Evolutionary conservation across 495 filamentous ascomycete species (phyloP).

Genomic region (Thozetella sp.): DNA sequence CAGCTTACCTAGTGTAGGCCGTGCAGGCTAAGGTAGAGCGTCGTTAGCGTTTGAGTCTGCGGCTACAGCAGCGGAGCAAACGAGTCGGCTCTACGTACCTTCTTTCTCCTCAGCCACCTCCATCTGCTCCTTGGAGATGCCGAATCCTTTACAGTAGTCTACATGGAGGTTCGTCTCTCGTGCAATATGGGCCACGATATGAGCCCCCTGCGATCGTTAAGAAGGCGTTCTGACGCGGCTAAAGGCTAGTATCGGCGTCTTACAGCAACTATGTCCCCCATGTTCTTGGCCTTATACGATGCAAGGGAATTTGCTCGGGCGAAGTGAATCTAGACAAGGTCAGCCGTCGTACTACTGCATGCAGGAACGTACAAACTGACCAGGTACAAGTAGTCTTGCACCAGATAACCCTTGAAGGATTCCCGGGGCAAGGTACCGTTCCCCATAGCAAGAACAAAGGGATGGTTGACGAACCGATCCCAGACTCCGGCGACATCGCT

Average conservation of each 20-base stretch:
- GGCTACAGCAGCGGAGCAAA: neutral
- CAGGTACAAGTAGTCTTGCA: conserved; percentile 89
- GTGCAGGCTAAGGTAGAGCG: conserved; percentile 59
- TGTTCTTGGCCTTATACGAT: conserved; percentile 75
- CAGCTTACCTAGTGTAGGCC: conserved; percentile 61
- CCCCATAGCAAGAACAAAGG: conserved; percentile 77
- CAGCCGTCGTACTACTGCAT: neutral
- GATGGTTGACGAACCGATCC: conserved; percentile 74
- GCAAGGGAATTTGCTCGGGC: conserved; percentile 81
- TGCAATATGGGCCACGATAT: conserved; percentile 73
- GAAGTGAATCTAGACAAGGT: conserved; percentile 69
- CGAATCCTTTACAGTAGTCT: conserved; percentile 77
- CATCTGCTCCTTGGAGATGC: conserved; percentile 75
- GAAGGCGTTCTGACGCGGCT: too few species aligned
- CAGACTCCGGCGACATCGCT: conserved; percentile 72
- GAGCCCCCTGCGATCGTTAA: conserved; percentile 56
- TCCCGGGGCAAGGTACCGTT: conserved; percentile 71
- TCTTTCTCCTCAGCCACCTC: conserved; percentile 71
- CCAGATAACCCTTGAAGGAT: conserved; percentile 80
- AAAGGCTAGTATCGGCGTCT: too few species aligned
- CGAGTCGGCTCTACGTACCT: conserved; percentile 45
- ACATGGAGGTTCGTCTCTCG: conserved; percentile 81
- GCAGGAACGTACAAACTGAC: conserved; percentile 40
- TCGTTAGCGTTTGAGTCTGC: conserved; percentile 2
- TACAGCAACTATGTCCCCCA: conserved; percentile 71